Evolutionary conservation across 441 rosid genomes (phyloP), one percentile per base, ranked within the genome.

Genomic region (Pelargonium citronellum): DNA sequence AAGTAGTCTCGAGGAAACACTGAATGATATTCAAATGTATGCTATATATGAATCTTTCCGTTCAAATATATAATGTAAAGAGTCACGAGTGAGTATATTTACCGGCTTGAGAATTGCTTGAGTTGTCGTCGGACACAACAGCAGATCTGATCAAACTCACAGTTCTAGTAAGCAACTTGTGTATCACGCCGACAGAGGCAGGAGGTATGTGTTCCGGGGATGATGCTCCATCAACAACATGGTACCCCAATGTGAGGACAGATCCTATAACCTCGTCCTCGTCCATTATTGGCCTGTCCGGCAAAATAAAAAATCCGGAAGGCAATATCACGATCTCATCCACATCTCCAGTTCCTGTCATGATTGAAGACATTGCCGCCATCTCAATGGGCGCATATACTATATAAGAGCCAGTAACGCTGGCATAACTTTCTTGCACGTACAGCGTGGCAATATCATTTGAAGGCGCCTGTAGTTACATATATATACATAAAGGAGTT

Each of bases 221-320:
- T 0, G 73, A 37, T 2, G 16, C 49, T 10, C 12, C 49, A 65
- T 87, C 86, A 15, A 79, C 34, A 11, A 77, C 70, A 49, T 81
- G 77, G 64, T 79, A 80, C 0, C 64, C 69, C 4, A 85, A 9
- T 0, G 87, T 87, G 30, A 87, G 75, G 69, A 84, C 69, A 27
- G 78, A 81, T 41, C 80, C 79, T 10, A 20, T 49, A 8, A 17
- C 67, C 55, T 30, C 71, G 41, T 57, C 53, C 10, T 27, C 78
- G 0, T 19, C 67, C 55, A 51, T 43, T 13, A 49, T 57, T 5
- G 73, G 62, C 63, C 57, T 75, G 17, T 76, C 77, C 4, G 87
- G 86, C 11, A 84, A 69, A 24, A 87, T 74, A 5, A 75, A 73
- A 57, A 87, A 85, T 9, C 87, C 91, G 7, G 86, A 79, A 0